Conservation (phyloP, 306 rosid genomes). For the Quercus ilex region DNA sequence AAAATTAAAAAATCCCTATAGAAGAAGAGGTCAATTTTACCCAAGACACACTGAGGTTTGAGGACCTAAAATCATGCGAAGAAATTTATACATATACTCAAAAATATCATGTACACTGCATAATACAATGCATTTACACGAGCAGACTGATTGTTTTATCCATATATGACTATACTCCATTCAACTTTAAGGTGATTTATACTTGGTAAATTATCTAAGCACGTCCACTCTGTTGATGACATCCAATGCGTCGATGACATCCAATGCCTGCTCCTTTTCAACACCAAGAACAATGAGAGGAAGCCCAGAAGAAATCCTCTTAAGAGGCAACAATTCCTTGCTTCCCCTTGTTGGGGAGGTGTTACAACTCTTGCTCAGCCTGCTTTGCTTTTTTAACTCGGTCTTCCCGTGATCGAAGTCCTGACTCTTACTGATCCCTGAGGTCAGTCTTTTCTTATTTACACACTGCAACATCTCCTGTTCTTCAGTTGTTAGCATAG, state of each 20-base stretch:
- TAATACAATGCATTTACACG: slow-evolving; percentile 34
- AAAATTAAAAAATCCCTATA: too few species aligned
- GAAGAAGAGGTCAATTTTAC: too few species aligned
- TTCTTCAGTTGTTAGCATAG: slow-evolving; percentile 48
- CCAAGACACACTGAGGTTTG: too few species aligned
- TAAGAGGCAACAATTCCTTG: slow-evolving; percentile 37
- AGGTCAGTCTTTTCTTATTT: slow-evolving; percentile 30
- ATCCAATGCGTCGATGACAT: slow-evolving; percentile 72
- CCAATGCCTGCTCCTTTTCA: slow-evolving; percentile 64
- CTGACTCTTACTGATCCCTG: slow-evolving; percentile 63
- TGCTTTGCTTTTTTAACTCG: slow-evolving; percentile 25
- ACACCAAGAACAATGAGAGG: slow-evolving; percentile 48
- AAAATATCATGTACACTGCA: slow-evolving; percentile 13
- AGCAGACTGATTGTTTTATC: slow-evolving; percentile 9
- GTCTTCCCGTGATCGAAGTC: slow-evolving; percentile 44
- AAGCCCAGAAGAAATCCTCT: slow-evolving; percentile 45
- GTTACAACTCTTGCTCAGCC: slow-evolving; percentile 57
- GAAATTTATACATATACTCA: too few species aligned
- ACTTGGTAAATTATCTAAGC: slow-evolving; percentile 26
- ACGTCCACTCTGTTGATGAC: slow-evolving; percentile 59
- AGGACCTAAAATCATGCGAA: too few species aligned
- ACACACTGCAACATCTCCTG: slow-evolving; percentile 50
- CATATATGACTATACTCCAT: neutral
- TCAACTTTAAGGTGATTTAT: neutral
- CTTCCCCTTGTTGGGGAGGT: slow-evolving; percentile 43